Conservation (phyloP, 352 stramenopile species). For the Phytophthora palmivora region DNA sequence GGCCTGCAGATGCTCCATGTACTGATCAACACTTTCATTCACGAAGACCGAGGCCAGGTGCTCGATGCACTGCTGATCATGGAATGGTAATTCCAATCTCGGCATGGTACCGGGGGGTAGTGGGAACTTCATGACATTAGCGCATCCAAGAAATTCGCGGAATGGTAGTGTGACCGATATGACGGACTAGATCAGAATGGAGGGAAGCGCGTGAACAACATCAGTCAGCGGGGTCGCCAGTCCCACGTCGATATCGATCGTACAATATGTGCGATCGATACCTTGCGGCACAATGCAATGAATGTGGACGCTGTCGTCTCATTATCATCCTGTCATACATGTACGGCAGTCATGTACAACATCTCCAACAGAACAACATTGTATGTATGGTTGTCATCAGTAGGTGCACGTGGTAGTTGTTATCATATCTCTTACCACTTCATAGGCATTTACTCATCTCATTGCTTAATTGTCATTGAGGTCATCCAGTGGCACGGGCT, state of each 20-base stretch:
- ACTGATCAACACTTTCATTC: slow-evolving; percentile 42
- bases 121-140: slow-evolving; percentile 47
- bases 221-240: too few relatives aligned
- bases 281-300: too few relatives aligned
- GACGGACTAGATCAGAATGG: slow-evolving; percentile 3
- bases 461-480: slow-evolving; percentile 29
- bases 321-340: too few relatives aligned
- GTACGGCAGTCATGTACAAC: too few relatives aligned
- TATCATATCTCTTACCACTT: slow-evolving; percentile 9
- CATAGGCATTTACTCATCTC: slow-evolving; percentile 13
- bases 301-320: too few relatives aligned
- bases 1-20: slow-evolving; percentile 34
- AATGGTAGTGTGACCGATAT: slow-evolving; percentile 8
- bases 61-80: slow-evolving; percentile 37
- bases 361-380: too few relatives aligned
- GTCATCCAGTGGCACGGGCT: slow-evolving; percentile 29
- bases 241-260: too few relatives aligned
- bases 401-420: too few relatives aligned
- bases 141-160: too few relatives aligned
- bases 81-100: slow-evolving; percentile 20
- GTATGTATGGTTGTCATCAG: too few relatives aligned
- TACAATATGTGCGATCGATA: too few relatives aligned
- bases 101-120: slow-evolving; percentile 33
- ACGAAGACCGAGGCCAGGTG: slow-evolving; percentile 36
- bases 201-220: too few relatives aligned